These are phyloP conservation scores for Wickerhamiella bombiphila DNA, from an alignment of 805 yeast species.

Conservation along the genomic window DNA sequence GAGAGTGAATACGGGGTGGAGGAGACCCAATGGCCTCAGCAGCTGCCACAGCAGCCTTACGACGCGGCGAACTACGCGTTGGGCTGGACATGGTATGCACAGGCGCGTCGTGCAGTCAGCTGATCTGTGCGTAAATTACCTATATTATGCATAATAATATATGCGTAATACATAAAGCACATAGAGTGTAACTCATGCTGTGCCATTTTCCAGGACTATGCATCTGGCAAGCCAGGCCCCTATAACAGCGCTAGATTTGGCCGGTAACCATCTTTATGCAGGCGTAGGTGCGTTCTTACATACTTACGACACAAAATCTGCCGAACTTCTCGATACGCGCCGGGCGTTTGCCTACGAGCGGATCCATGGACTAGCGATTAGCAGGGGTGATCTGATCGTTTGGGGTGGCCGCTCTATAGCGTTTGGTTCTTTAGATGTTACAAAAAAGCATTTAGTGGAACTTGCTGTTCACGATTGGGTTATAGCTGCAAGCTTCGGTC, in stretches of 20 bases:
- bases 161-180: too few relatives aligned
- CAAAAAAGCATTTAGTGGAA: constrained; percentile 22
- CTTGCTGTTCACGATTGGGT: constrained; percentile 64
- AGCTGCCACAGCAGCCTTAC: too few relatives aligned
- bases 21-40: too few relatives aligned
- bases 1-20: too few relatives aligned
- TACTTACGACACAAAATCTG: constrained; percentile 33
- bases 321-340: constrained; percentile 26
- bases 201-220: too few relatives aligned
- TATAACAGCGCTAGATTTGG: constrained; percentile 44
- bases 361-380: constrained; percentile 57
- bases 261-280: constrained; percentile 31
- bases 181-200: too few relatives aligned
- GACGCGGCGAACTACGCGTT: too few relatives aligned
- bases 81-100: too few relatives aligned
- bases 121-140: too few relatives aligned
- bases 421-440: constrained; percentile 21
- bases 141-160: too few relatives aligned
- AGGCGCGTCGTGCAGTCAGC: too few relatives aligned
- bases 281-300: constrained; percentile 63
- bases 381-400: constrained; percentile 26
- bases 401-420: constrained; percentile 63
- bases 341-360: constrained; percentile 56
- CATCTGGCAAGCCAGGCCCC: constrained; percentile 43
- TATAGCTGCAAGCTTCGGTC: constrained; percentile 38